Evolutionary conservation across 352 stramenopile species (phyloP).

Genomic region (Ophiocytium majus): DNA sequence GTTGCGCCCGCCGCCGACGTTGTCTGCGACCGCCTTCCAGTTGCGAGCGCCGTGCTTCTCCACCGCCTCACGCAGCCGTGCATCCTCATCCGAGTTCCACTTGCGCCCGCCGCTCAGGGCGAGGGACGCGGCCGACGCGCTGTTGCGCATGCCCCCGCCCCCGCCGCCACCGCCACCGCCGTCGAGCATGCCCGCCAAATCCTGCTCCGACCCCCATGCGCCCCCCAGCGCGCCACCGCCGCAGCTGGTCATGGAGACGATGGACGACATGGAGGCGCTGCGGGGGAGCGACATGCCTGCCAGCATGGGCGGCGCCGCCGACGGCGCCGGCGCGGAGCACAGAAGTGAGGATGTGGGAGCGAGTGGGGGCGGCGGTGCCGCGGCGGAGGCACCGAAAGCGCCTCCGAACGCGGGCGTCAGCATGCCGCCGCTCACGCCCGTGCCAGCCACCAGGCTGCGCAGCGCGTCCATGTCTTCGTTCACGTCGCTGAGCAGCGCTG

Average conservation of each 20-base stretch:
- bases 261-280: not conserved
- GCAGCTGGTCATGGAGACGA: not conserved
- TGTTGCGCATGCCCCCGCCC: not conserved
- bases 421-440: not conserved
- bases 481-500: too few species aligned
- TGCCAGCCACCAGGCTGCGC: not conserved
- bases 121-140: not conserved
- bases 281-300: not conserved
- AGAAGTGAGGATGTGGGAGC: not conserved
- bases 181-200: not conserved
- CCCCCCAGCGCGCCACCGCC: not conserved
- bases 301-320: too few species aligned
- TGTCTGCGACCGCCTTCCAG: slow-evolving; percentile 87
- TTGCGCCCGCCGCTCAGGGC: not conserved
- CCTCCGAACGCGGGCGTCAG: not conserved
- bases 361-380: not conserved
- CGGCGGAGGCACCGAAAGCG: not conserved
- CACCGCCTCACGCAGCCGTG: slow-evolving; percentile 67
- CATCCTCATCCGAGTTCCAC: slow-evolving; percentile 36
- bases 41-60: slow-evolving; percentile 83
- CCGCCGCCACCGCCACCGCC: too few species aligned
- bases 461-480: too few species aligned
- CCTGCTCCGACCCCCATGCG: not conserved
- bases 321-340: not conserved
- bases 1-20: slow-evolving; percentile 68